Evolutionary conservation across 805 yeast species (phyloP), one percentile per base, ranked within the genome.

Genomic region (Teunomyces aglyptinius): DNA sequence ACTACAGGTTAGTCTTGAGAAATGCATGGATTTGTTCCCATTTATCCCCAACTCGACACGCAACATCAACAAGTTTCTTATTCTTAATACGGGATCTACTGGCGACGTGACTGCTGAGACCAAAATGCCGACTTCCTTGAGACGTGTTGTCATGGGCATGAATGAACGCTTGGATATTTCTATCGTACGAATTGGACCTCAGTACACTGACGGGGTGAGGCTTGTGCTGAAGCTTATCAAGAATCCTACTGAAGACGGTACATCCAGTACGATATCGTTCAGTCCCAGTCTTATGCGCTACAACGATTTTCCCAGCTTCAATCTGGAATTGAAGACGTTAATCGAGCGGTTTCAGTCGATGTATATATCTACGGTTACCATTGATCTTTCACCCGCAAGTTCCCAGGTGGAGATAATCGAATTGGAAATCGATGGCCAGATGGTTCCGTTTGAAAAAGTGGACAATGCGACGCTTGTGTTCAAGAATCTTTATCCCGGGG

Each of bases 11-110:
- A 44, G 58, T 20, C 49, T 68, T 33, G 61, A 57, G n/a, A 68
- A 67, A 43, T 59, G 66, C 45, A 51, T 54, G 36, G 60, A 59
- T 12, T 50, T 67, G 22, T 52, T 52, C 15, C 63, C 68, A 3
- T 64, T 64, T 46, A 53, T 64, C 24, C 59, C 50, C n/a, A 35
- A 18, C 13, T 27, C 35, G 6, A 34, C 47, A 3, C 46, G 44
- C 18, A 44, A 40, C 26, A 45, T 47, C 41, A 53, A 48, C 47
- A 49, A 46, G 38, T 34, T 51, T 26, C 31, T 53, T 24, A 45
- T 52, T 11, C 31, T 53, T 36, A 49, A 48, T 31, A 26, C 28
- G 12, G 39, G 39, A 4, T 10, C 20, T 5, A 36, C 11, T 19
- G 39, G 26, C 3, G 39, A 36, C 4, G 7, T 11, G 12, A 24